These are phyloP conservation scores for Magnolia officinalis DNA, from an alignment of 164 flowering plant genomes.

Conservation along the genomic window DNA sequence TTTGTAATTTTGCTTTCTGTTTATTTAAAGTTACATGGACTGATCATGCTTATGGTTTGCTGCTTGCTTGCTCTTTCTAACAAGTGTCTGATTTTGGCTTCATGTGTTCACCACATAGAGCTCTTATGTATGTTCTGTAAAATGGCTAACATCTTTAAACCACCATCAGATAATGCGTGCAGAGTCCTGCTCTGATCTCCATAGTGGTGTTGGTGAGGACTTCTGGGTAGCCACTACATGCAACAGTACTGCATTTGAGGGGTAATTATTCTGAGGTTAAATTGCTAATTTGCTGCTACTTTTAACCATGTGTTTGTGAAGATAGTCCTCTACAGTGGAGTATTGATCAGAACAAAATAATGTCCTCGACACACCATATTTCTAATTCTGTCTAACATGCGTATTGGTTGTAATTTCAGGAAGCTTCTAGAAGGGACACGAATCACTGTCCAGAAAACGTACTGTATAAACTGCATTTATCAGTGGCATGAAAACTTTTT, in stretches of 20 bases:
- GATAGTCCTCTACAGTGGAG: background rate
- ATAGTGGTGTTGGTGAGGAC: constrained; percentile 70
- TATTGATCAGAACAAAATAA: background rate
- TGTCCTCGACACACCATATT: background rate
- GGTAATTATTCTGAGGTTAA: constrained; percentile 39
- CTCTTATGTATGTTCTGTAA: background rate
- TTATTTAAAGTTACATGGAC: background rate
- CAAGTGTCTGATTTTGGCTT: background rate
- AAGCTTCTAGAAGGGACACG: constrained; percentile 91
- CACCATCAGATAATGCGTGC: constrained; percentile 61
- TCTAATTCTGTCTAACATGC: constrained; percentile 3
- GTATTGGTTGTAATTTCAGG: constrained; percentile 38
- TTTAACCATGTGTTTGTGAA: background rate
- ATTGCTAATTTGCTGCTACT: background rate
- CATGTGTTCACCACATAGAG: background rate
- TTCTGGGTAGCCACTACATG: constrained; percentile 95
- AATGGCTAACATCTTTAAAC: background rate
- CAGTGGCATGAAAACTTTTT: background rate
- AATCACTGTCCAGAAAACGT: constrained; percentile 78
- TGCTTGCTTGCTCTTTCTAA: background rate
- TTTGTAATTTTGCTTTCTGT: background rate
- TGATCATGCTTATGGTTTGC: background rate
- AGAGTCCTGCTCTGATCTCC: constrained; percentile 72
- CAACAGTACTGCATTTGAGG: constrained; percentile 76
- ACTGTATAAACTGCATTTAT: constrained; percentile 12